Conservation (phyloP, 2,329 filamentous ascomycete genomes). For the Venturia nashicola region DNA sequence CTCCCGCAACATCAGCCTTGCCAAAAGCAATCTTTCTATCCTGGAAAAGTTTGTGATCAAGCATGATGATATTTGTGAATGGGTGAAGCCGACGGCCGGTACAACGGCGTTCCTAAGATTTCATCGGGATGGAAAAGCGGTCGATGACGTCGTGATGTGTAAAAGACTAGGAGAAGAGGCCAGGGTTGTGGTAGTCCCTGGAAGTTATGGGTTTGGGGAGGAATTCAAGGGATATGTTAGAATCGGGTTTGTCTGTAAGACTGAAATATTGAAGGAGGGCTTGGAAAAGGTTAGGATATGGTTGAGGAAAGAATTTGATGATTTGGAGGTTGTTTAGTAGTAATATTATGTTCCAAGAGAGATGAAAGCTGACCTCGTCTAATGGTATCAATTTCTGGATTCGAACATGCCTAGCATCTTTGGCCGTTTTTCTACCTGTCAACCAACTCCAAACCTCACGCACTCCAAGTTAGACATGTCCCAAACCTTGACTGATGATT, state of each 20-base stretch:
- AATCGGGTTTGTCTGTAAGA: conserved; percentile 64
- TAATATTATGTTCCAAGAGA: background rate
- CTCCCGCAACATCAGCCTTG: conserved; percentile 51
- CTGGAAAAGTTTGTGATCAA: conserved; percentile 56
- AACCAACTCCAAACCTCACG: no score
- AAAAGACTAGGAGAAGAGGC: conserved; percentile 53
- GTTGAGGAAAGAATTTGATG: conserved; percentile 43
- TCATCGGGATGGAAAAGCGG: conserved; percentile 43
- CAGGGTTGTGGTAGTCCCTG: conserved; percentile 65
- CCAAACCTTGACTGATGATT: no score
- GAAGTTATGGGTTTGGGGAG: conserved; percentile 59
- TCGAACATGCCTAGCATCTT: no score
- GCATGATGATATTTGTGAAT: conserved; percentile 51
- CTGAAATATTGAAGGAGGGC: conserved; percentile 54
- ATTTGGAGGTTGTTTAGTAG: conserved; percentile 29
- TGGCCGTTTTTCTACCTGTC: no score
- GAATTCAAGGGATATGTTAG: conserved; percentile 67
- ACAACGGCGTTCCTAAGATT: conserved; percentile 72
- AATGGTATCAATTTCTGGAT: background rate
- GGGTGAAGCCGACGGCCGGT: conserved; percentile 64
- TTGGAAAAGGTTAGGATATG: conserved; percentile 44
- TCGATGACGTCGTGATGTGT: conserved; percentile 65
- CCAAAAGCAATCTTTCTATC: conserved; percentile 52
- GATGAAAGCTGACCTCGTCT: background rate
- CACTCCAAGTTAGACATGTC: no score